phyloP scores from a whole-genome alignment of 2,329 filamentous ascomycete genomes.

The Curvularia sp. region DNA sequence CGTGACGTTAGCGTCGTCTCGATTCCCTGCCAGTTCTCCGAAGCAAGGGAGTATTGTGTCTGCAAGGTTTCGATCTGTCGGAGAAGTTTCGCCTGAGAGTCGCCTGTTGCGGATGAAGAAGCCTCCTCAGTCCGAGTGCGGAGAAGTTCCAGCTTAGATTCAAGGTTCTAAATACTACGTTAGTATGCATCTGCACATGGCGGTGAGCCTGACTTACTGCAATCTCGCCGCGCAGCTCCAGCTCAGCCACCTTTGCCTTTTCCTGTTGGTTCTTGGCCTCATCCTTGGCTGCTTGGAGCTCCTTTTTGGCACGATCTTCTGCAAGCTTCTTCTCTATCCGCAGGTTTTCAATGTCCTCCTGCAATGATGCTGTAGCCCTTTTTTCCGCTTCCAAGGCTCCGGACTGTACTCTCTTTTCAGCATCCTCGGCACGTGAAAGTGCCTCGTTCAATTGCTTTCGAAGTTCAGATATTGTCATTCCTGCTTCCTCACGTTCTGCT shows the following conservation, averaged over 20 bases:
- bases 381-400: slow-evolving; percentile 73
- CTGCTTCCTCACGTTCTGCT: slow-evolving; percentile 68
- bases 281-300: slow-evolving; percentile 75
- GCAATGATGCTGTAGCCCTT: slow-evolving; percentile 61
- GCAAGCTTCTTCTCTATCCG: slow-evolving; percentile 79
- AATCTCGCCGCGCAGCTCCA: slow-evolving; percentile 82
- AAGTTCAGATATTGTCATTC: slow-evolving; percentile 70
- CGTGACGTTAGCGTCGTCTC: slow-evolving; percentile 84
- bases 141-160: slow-evolving; percentile 89
- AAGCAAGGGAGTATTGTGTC: slow-evolving; percentile 91
- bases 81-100: slow-evolving; percentile 86
- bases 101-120: slow-evolving; percentile 79
- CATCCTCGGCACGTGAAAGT: slow-evolving; percentile 69
- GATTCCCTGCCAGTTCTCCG: slow-evolving; percentile 97
- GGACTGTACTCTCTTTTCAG: slow-evolving; percentile 70
- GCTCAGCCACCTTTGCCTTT: slow-evolving; percentile 69
- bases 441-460: slow-evolving; percentile 73
- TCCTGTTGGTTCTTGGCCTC: slow-evolving; percentile 76
- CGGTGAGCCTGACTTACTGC: slow-evolving; percentile 48
- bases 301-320: slow-evolving; percentile 71
- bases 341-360: slow-evolving; percentile 68
- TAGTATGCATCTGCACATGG: slow-evolving; percentile 21
- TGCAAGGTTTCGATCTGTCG: slow-evolving; percentile 95
- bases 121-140: slow-evolving; percentile 86
- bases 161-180: slow-evolving; percentile 65